These are phyloP conservation scores for Kwoniella sp. DNA, from an alignment of 768 basidiomycete species.

Conservation along the genomic window DNA sequence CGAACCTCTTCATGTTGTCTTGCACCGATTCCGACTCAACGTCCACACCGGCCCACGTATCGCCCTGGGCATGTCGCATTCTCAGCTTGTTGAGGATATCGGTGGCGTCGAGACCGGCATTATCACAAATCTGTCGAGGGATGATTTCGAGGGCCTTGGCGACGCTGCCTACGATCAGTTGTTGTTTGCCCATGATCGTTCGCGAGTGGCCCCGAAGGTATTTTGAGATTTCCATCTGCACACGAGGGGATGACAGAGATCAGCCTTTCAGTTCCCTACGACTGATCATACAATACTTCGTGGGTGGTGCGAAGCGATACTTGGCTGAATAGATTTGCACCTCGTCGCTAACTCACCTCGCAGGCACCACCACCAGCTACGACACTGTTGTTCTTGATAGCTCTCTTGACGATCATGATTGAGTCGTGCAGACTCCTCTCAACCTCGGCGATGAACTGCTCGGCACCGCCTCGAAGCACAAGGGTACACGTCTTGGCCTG, in stretches of 20 bases:
- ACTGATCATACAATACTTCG: neutral
- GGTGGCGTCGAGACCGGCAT: conserved; percentile 95
- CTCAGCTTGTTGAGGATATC: conserved; percentile 96
- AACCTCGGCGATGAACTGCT: conserved; percentile 98
- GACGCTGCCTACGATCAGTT: conserved; percentile 90
- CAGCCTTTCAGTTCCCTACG: neutral
- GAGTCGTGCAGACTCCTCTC: conserved; percentile 97
- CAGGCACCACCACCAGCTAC: conserved; percentile 97
- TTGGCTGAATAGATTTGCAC: neutral
- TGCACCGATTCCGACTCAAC: conserved; percentile 85
- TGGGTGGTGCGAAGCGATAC: neutral
- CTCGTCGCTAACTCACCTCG: conserved; percentile 69
- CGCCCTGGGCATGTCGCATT: conserved; percentile 88
- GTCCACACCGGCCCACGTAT: conserved; percentile 90
- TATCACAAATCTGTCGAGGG: conserved; percentile 97
- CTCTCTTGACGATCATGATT: conserved; percentile 99
- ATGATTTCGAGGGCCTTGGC: conserved; percentile 97
- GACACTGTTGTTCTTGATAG: conserved; percentile 90
- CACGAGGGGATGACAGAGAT: neutral
- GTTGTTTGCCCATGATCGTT: conserved; percentile 91
- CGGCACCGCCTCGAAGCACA: conserved; percentile 90
- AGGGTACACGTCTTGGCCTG: conserved; percentile 95
- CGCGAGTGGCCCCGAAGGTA: conserved; percentile 86
- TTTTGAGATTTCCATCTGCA: conserved; percentile 95
- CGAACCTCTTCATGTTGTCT: conserved; percentile 96